Evolutionary conservation across 805 yeast species (phyloP).

Genomic region (Allodekkera sacchari): DNA sequence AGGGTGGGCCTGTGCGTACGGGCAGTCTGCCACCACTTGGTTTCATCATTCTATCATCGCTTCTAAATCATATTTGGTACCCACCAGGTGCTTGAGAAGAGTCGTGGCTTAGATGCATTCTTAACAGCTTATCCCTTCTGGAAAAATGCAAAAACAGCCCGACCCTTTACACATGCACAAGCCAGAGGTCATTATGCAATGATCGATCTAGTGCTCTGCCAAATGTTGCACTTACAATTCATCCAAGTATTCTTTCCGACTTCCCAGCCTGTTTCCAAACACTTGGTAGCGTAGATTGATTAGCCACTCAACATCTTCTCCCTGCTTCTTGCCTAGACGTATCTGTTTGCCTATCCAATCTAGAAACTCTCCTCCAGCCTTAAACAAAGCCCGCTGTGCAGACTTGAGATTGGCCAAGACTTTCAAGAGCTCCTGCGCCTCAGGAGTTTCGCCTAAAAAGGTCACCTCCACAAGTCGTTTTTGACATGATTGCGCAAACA

Average conservation of each 20-base stretch:
- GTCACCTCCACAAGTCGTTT: constrained; percentile 21
- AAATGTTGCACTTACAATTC: constrained; percentile 33
- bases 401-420: constrained; percentile 26
- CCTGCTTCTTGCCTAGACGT: constrained; percentile 20
- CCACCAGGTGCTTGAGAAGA: too few species aligned
- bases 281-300: constrained; percentile 44
- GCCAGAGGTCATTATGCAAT: too few species aligned
- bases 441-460: constrained; percentile 25
- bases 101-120: too few species aligned
- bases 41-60: too few species aligned
- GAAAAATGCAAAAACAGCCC: too few species aligned
- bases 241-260: constrained; percentile 51
- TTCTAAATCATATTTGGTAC: too few species aligned
- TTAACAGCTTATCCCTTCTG: too few species aligned
- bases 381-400: constrained; percentile 23
- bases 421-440: constrained; percentile 35
- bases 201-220: too few species aligned
- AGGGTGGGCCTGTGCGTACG: too few species aligned
- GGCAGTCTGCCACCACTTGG: too few species aligned
- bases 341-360: constrained; percentile 20
- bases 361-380: constrained; percentile 37
- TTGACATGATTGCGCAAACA: constrained; percentile 32
- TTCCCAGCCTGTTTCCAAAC: constrained; percentile 72
- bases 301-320: constrained; percentile 21
- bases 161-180: too few species aligned